Evolutionary conservation across 352 stramenopile genomes (phyloP), one percentile per base, ranked within the genome.

Genomic region (Thalassiosira hispida): DNA sequence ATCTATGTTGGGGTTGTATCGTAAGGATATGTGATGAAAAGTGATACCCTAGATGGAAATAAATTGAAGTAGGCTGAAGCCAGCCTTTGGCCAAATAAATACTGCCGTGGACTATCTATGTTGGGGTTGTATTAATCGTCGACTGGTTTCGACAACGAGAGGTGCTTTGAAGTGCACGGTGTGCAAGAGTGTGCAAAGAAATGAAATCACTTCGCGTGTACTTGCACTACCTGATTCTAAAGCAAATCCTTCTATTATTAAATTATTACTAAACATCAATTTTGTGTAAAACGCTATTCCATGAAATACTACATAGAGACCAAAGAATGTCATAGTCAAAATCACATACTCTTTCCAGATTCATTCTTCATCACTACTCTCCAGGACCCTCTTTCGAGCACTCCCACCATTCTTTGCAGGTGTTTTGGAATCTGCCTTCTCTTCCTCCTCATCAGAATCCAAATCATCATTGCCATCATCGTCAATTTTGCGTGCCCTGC

Each of bases 381-480:
- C 51, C 33, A 73, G 53, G 12, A 72, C 47, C 35, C 47, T 57
- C 40, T 72, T 72, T 6, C 63, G 63, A 62, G 63, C 63, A 53
- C 63, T 72, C 16, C 31, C 55, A 18, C 55, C 8, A 8, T 8
- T 38, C 31, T n/a, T n/a, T n/a, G 8, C 53, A 18, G 47, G 44
- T 12, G 55, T 71, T 31, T 62, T 62, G 6, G 56, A 44, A 46
- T 69, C 60, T n/a, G 33, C 22, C 20, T 46, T 18, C 38, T 25
- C 25, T 18, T 40, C 52, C 20, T 61, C 31, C 14, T 23, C 20
- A 31, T 73, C 64, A 64, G 49, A 63, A 14, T 64, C 29, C 55
- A 71, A 75, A 23, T 60, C 42, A 25, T 64, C 42, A 33, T 76
- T 65, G 57, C 72, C 51, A 22, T 67, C 52, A 51, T 64, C 64